A percentile compares a stretch with the other conserved stretches of the same genome.
Evolutionary conservation across 352 stramenopile genomes (phyloP).

Genomic region (Globisporangium uncinulatum): DNA sequence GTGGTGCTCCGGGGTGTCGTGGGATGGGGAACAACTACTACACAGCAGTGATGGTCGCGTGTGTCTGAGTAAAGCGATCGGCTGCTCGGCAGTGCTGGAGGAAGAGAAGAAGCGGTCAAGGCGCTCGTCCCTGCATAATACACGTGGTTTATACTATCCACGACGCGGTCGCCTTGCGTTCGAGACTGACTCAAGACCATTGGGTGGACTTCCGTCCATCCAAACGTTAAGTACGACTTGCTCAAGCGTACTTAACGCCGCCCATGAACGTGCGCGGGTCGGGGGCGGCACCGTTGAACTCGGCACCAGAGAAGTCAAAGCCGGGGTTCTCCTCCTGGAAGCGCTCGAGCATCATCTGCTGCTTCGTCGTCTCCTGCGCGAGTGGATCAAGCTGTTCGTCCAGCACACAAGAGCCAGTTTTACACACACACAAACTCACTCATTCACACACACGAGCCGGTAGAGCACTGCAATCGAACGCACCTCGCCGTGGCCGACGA

Average conservation of each 20-base stretch:
- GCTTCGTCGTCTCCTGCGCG: constrained; percentile 90
- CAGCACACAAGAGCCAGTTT: background rate
- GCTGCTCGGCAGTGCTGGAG: too few species aligned
- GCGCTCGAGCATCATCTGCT: constrained; percentile 96
- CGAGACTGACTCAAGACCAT: too few species aligned
- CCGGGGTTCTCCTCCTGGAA: constrained; percentile 99
- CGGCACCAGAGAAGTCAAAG: constrained; percentile 97
- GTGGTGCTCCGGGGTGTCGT: too few species aligned
- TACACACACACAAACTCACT: constrained; percentile 3
- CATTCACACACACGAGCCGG: background rate
- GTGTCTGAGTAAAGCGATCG: too few species aligned
- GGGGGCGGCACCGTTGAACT: constrained; percentile 95
- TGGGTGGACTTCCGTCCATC: too few species aligned
- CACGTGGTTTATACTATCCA: too few species aligned
- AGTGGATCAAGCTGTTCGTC: constrained; percentile 78
- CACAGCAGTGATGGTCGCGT: too few species aligned
- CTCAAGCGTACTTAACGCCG: constrained; percentile 84
- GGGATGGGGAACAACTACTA: too few species aligned
- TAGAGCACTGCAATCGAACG: background rate
- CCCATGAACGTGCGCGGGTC: constrained; percentile 98
- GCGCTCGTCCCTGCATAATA: too few species aligned
- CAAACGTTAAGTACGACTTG: too few species aligned
- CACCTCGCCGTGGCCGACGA: constrained; percentile 83
- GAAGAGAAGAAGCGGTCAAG: too few species aligned
- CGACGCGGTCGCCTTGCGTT: too few species aligned